Evolutionary conservation across 106 monocot genomes (phyloP).

Genomic region (Alisma plantagoaquatica): DNA sequence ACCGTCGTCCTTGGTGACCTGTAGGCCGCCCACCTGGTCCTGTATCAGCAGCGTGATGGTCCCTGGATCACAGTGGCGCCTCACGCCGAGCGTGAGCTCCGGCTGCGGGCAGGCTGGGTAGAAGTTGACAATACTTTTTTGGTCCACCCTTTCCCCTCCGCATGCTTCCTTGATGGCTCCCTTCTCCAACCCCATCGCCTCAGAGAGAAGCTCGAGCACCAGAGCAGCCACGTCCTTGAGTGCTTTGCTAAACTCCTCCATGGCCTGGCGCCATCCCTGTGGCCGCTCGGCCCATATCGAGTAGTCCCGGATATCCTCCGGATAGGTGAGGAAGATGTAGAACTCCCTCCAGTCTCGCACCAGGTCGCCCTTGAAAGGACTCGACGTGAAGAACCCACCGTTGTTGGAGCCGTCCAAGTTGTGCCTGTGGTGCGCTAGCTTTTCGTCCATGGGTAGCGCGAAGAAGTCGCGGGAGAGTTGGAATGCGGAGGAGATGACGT

Average conservation of each 20-base stretch:
- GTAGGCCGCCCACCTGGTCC: slow-evolving; percentile 1
- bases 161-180: background rate
- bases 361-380: too few species aligned
- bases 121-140: slow-evolving; percentile 26
- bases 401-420: slow-evolving; percentile 7
- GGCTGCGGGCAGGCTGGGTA: too few species aligned
- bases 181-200: slow-evolving; percentile 6
- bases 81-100: background rate
- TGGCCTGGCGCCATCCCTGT: background rate
- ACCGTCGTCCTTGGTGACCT: background rate
- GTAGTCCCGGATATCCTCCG: too few species aligned
- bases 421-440: slow-evolving; percentile 4
- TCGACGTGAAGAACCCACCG: slow-evolving; percentile 9
- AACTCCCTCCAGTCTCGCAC: slow-evolving; percentile 6
- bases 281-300: slow-evolving; percentile 4
- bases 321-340: slow-evolving; percentile 2
- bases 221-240: slow-evolving; percentile 1
- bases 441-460: slow-evolving; percentile 13
- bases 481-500: slow-evolving; percentile 1
- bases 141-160: background rate
- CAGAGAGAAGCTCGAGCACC: slow-evolving; percentile 1
- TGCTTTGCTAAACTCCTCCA: slow-evolving; percentile 3
- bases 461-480: slow-evolving; percentile 1
- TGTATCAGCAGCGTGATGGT: slow-evolving; percentile 2
- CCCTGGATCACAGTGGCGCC: background rate